Percentiles rank a stretch among this genome's conserved stretches.
Conservation (phyloP, 257 asterid genomes). For the Solanum etuberosum region DNA sequence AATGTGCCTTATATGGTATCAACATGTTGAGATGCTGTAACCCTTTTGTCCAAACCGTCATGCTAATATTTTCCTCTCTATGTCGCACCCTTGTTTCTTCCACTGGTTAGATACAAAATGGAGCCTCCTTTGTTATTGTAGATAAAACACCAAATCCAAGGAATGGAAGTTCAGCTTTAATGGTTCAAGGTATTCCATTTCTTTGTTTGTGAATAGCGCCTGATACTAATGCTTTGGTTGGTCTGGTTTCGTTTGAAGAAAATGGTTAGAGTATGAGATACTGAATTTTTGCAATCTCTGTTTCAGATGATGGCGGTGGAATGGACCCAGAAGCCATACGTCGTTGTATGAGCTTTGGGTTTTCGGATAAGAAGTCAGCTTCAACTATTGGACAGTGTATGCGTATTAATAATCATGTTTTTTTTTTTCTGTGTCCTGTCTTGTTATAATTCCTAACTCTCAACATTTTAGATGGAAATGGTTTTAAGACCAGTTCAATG, state of each 20-base stretch:
- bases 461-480: slow-evolving; percentile 85
- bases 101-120: slow-evolving; percentile 60
- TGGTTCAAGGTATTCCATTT: slow-evolving; percentile 59
- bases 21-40: not conserved
- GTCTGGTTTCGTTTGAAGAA: not conserved
- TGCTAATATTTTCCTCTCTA: slow-evolving; percentile 11
- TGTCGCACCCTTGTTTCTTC: slow-evolving; percentile 12
- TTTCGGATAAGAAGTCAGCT: slow-evolving; percentile 72
- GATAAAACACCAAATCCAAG: slow-evolving; percentile 68
- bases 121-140: slow-evolving; percentile 56
- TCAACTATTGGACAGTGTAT: slow-evolving; percentile 77
- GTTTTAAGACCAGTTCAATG: slow-evolving; percentile 96
- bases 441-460: slow-evolving; percentile 9
- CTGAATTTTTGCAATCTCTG: slow-evolving; percentile 10
- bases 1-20: not conserved
- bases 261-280: slow-evolving; percentile 2
- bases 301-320: slow-evolving; percentile 91
- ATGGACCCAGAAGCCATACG: slow-evolving; percentile 88
- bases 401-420: not conserved
- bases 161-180: slow-evolving; percentile 63
- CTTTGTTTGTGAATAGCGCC: not conserved
- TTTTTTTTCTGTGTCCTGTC: not conserved
- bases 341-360: slow-evolving; percentile 81
- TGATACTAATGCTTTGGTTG: not conserved
- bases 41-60: not conserved